Percentiles rank a stretch among this genome's conserved stretches.
These are phyloP conservation scores for Fraxinus xanthoxyloides DNA, from an alignment of 305 asterid genomes.

Conservation along the genomic window DNA sequence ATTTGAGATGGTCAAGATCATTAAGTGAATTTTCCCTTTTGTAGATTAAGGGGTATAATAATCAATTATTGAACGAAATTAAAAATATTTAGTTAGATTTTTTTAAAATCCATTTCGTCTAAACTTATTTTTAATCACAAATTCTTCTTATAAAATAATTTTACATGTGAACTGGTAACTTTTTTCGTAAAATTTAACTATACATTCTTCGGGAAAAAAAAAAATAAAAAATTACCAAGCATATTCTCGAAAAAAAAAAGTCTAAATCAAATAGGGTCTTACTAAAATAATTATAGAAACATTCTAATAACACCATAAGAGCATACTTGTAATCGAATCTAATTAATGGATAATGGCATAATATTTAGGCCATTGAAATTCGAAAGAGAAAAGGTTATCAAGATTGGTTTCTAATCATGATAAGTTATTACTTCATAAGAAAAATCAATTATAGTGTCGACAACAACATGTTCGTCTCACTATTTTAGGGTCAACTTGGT, in stretches of 20 bases:
- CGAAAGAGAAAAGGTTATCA: background rate
- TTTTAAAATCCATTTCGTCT: background rate
- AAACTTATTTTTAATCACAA: too few species aligned
- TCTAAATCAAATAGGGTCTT: background rate
- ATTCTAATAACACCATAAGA: background rate
- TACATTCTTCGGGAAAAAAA: too few species aligned
- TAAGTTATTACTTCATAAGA: background rate
- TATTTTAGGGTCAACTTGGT: background rate
- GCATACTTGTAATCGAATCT: background rate
- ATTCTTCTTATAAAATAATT: background rate
- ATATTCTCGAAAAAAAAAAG: too few species aligned
- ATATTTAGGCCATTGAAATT: background rate
- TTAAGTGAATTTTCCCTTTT: background rate
- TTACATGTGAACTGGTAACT: too few species aligned
- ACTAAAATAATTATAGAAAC: background rate
- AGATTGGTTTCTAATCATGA: background rate
- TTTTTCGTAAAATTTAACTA: too few species aligned
- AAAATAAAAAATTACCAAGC: too few species aligned
- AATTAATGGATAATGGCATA: background rate
- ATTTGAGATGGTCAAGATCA: slow-evolving; percentile 6
- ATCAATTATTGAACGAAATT: background rate
- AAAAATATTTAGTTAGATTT: background rate
- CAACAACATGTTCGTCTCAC: background rate
- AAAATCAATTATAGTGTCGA: background rate
- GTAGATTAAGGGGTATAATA: background rate